These are phyloP conservation scores for Nematocida sp. DNA, from an alignment of 371 early-diverging fungal genomes.

Conservation along the genomic window DNA sequence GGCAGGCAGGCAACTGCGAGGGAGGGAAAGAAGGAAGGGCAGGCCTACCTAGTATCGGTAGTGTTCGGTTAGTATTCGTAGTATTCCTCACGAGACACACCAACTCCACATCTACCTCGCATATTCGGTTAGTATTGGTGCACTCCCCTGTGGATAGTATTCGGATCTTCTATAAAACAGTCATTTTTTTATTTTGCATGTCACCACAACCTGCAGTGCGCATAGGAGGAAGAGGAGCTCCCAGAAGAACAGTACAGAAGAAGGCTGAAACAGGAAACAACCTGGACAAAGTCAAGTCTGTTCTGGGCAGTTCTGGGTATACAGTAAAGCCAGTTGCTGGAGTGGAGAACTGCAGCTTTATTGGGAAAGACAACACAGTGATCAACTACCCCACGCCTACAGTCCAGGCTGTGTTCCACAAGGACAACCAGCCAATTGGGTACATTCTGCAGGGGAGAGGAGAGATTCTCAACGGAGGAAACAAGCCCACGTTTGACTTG, in stretches of 20 bases:
- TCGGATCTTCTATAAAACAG: background rate
- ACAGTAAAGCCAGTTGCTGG: slow-evolving; percentile 23
- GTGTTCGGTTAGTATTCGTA: too few relatives aligned
- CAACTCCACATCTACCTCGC: too few relatives aligned
- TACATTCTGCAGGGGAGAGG: slow-evolving; percentile 44
- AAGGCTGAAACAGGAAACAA: slow-evolving; percentile 4
- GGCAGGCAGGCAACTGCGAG: too few relatives aligned
- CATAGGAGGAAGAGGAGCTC: slow-evolving; percentile 42
- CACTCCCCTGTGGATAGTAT: background rate
- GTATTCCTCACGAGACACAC: too few relatives aligned
- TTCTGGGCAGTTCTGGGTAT: slow-evolving; percentile 9
- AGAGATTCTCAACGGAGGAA: slow-evolving; percentile 16
- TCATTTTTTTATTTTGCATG: slow-evolving; percentile 47
- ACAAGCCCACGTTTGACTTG: slow-evolving; percentile 21
- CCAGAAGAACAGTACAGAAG: slow-evolving; percentile 27
- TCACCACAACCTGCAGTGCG: slow-evolving; percentile 12
- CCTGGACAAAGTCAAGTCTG: background rate
- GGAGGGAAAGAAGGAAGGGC: too few relatives aligned
- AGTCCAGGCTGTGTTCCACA: slow-evolving; percentile 34
- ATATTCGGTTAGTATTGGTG: too few relatives aligned
- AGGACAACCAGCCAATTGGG: slow-evolving; percentile 38
- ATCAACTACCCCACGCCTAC: slow-evolving; percentile 34
- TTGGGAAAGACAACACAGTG: slow-evolving; percentile 6
- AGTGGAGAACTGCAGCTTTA: slow-evolving; percentile 42
- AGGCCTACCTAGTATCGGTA: too few relatives aligned